These are phyloP conservation scores for Fonsecaea monophora DNA, from an alignment of 2,329 filamentous ascomycete species.

Conservation along the genomic window DNA sequence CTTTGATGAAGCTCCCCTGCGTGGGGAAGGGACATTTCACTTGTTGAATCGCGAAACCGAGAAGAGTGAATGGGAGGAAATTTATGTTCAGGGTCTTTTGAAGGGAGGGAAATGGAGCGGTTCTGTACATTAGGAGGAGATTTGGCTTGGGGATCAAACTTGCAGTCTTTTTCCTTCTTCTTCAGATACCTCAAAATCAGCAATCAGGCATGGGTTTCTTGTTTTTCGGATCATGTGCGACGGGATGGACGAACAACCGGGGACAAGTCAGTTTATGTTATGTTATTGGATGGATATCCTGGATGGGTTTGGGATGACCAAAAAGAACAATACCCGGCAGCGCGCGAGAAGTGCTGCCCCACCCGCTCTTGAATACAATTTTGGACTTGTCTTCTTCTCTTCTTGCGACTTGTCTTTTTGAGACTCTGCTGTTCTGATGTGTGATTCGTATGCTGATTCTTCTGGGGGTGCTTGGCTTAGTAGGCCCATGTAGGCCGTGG, in stretches of 20 bases:
- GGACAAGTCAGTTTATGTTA: too few relatives aligned
- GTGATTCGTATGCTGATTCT: too few relatives aligned
- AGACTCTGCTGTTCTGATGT: too few relatives aligned
- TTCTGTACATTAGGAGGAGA: not conserved
- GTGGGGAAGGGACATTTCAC: not conserved
- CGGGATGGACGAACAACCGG: not conserved
- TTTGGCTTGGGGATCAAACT: not conserved
- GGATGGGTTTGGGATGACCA: too few relatives aligned
- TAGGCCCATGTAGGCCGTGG: too few relatives aligned
- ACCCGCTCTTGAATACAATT: too few relatives aligned
- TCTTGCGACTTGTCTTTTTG: too few relatives aligned
- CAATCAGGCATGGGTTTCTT: not conserved
- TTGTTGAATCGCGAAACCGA: not conserved
- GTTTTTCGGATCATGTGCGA: not conserved
- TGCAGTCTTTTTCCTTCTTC: not conserved
- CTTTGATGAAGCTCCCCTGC: not conserved
- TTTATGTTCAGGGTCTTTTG: not conserved
- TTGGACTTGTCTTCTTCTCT: too few relatives aligned
- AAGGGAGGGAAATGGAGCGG: not conserved
- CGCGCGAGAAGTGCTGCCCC: too few relatives aligned
- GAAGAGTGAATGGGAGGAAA: not conserved
- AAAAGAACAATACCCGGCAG: too few relatives aligned
- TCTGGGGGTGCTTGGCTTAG: too few relatives aligned
- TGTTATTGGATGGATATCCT: too few relatives aligned
- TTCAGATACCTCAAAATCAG: constrained; percentile 4